A percentile compares a stretch with the other conserved stretches of the same genome.
phyloP scores from a whole-genome alignment of 257 asterid species.

The Solanum tarijense region DNA sequence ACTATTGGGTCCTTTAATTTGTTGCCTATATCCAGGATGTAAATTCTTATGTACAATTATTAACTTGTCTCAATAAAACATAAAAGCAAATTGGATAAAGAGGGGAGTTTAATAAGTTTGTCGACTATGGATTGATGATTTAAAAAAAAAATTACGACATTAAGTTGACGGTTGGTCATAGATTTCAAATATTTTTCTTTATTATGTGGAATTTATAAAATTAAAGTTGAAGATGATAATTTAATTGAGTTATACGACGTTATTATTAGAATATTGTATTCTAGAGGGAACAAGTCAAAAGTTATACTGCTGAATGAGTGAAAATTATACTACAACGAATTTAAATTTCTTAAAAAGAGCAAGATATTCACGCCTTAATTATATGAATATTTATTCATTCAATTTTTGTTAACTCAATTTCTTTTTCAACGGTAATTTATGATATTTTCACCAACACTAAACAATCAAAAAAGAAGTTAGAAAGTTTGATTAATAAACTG shows the following conservation, averaged over 20 bases:
- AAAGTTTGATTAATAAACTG: not conserved
- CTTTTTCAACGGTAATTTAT: not conserved
- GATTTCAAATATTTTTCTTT: not conserved
- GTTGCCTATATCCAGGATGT: not conserved
- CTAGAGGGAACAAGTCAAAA: not conserved
- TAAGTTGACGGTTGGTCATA: not conserved
- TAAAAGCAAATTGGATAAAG: not conserved
- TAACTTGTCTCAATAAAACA: not conserved
- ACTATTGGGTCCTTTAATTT: not conserved
- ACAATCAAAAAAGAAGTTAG: not conserved
- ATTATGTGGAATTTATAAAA: not conserved
- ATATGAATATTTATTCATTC: not conserved
- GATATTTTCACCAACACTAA: not conserved
- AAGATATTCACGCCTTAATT: not conserved
- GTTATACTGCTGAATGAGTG: not conserved
- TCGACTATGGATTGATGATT: not conserved
- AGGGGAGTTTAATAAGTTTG: not conserved
- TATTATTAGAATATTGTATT: not conserved
- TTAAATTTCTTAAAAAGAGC: not conserved
- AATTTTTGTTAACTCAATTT: no score
- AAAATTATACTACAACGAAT: accelerated
- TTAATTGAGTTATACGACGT: not conserved
- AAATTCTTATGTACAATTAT: not conserved
- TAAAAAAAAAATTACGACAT: not conserved
- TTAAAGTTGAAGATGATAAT: not conserved